Evolutionary conservation across 1,284 basidiomycete genomes (phyloP).

Genomic region (Ceraceosorus bombacis): DNA sequence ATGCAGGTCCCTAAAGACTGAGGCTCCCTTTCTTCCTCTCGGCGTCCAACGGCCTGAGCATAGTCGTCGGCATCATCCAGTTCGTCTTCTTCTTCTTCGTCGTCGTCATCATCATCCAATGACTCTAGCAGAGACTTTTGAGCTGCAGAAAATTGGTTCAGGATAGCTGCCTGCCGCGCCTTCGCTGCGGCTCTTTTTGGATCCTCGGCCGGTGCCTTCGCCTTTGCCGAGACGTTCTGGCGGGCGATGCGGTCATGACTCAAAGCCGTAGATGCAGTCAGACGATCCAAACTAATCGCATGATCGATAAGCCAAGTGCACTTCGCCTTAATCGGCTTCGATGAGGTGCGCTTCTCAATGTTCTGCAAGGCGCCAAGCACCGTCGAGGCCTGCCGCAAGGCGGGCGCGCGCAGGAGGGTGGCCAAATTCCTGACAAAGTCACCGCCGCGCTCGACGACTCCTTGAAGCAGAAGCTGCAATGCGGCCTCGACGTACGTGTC

Average conservation of each 20-base stretch:
- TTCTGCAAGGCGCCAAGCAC: slow-evolving; percentile 28
- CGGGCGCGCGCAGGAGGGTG: too few relatives aligned
- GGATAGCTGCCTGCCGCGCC: slow-evolving; percentile 44
- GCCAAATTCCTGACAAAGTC: slow-evolving; percentile 18
- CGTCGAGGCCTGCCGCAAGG: slow-evolving; percentile 6
- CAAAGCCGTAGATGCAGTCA: slow-evolving; percentile 10
- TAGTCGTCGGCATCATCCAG: slow-evolving; percentile 43
- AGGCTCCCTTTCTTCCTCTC: slow-evolving; percentile 51
- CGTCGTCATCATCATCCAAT: slow-evolving; percentile 39
- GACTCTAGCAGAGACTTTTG: slow-evolving; percentile 41
- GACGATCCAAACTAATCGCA: slow-evolving; percentile 13
- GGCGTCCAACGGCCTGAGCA: slow-evolving; percentile 62
- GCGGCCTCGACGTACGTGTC: slow-evolving; percentile 79
- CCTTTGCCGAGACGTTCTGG: not conserved
- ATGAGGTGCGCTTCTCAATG: slow-evolving; percentile 27
- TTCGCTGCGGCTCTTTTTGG: slow-evolving; percentile 36
- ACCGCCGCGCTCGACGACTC: slow-evolving; percentile 26
- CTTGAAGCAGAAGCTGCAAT: slow-evolving; percentile 56
- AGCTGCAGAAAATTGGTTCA: slow-evolving; percentile 45
- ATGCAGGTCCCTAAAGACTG: slow-evolving; percentile 70
- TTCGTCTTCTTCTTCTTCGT: slow-evolving; percentile 23
- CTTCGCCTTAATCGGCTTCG: slow-evolving; percentile 32
- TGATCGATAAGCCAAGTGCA: slow-evolving; percentile 34
- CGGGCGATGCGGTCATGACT: slow-evolving; percentile 2
- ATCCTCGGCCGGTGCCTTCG: slow-evolving; percentile 18